phyloP scores from a whole-genome alignment of 441 rosid species.

The Sinapis alba region DNA sequence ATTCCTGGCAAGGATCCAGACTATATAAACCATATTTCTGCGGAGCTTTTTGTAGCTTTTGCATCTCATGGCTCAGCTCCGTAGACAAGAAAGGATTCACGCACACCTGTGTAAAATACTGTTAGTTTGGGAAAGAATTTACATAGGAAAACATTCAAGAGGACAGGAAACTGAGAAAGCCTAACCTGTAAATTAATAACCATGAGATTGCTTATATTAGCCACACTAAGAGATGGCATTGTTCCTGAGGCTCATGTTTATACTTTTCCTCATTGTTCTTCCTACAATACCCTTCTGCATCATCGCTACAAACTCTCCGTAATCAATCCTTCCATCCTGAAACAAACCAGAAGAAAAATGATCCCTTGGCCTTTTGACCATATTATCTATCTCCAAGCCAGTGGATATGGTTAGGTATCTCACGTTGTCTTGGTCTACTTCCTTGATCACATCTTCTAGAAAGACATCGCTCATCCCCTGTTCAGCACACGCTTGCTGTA shows the following conservation, averaged over 20 bases:
- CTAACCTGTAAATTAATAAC: slow-evolving; percentile 31
- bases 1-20: slow-evolving; percentile 22
- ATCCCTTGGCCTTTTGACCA: slow-evolving; percentile 9
- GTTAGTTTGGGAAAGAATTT: too few species aligned
- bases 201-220: slow-evolving; percentile 15
- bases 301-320: slow-evolving; percentile 95
- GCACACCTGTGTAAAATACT: background rate
- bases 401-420: slow-evolving; percentile 14
- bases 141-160: background rate
- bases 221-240: slow-evolving; percentile 28
- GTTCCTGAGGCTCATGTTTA: slow-evolving; percentile 84
- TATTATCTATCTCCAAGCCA: background rate
- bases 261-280: slow-evolving; percentile 86
- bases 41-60: slow-evolving; percentile 17
- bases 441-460: slow-evolving; percentile 87
- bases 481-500: slow-evolving; percentile 89
- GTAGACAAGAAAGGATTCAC: slow-evolving; percentile 6
- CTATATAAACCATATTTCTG: slow-evolving; percentile 2
- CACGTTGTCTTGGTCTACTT: slow-evolving; percentile 95
- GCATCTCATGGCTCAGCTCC: slow-evolving; percentile 23
- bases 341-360: slow-evolving; percentile 23
- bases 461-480: slow-evolving; percentile 88
- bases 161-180: slow-evolving; percentile 9
- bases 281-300: slow-evolving; percentile 94
- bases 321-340: slow-evolving; percentile 98